Evolutionary conservation across 2,329 filamentous ascomycete genomes (phyloP).

Genomic region (Ceratocystis albifundus): DNA sequence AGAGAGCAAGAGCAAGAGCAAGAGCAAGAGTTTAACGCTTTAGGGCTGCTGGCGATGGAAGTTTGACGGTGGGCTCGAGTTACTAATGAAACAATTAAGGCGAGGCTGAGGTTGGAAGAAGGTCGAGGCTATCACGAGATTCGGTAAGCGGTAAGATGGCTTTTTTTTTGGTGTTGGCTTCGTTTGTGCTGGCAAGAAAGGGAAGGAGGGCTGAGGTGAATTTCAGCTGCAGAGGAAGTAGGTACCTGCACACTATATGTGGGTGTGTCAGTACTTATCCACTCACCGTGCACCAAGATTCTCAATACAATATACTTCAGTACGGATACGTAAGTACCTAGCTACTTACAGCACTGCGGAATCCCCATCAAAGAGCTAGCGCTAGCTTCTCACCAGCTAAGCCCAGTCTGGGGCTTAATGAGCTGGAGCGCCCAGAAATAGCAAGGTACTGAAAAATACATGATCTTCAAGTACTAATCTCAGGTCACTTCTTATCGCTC

Average conservation of each 20-base stretch:
- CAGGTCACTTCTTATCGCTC: background rate
- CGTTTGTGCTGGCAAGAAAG: background rate
- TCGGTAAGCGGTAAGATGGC: background rate
- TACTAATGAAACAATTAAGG: background rate
- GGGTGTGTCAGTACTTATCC: background rate
- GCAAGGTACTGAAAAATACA: background rate
- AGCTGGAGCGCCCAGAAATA: background rate
- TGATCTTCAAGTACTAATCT: background rate
- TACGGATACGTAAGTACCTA: too few species aligned
- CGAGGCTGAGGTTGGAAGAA: background rate
- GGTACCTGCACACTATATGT: background rate
- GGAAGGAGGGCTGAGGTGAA: background rate
- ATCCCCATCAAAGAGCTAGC: too few species aligned
- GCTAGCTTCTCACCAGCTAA: too few species aligned
- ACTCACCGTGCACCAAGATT: background rate
- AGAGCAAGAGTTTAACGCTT: too few species aligned
- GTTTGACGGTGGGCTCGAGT: too few species aligned
- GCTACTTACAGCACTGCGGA: background rate
- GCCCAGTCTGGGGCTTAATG: conserved; percentile 6
- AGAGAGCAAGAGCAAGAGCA: too few species aligned
- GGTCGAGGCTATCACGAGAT: background rate
- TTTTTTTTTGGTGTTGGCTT: background rate
- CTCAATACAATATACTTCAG: too few species aligned
- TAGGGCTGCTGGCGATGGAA: too few species aligned
- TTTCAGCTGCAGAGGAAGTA: background rate